Evolutionary conservation across 306 rosid genomes (phyloP), one percentile per base, ranked within the genome.

Genomic region (Geum urbanum): DNA sequence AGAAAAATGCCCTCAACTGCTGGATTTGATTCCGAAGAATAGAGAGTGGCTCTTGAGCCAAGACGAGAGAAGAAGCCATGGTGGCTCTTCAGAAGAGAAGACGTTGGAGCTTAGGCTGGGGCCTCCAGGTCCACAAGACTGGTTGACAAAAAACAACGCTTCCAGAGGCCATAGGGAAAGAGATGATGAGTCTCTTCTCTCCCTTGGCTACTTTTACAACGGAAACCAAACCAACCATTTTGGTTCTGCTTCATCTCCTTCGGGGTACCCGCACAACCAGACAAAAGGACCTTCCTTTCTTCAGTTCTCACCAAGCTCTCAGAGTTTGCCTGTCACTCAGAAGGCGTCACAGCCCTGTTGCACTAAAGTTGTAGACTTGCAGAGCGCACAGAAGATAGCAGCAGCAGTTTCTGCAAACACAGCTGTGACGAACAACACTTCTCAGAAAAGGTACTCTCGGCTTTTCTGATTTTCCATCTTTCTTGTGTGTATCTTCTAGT

Each of bases 31-130:
- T 59, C 66, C 96, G 39, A 80, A 77, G 48, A 78, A 81, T 62
- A 78, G 81, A 41, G 88, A 81, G 69, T 86, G 92, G 94, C 64
- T 71, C 13, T n/a, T 51, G 79, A 83, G n/a, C 63, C 78, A 71
- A 59, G 70, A 57, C 57, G 78, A 66, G 50, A 79, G 72, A 56
- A 76, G 84, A 74, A 86, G 76, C 75, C 68, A 63, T 40, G 76
- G 78, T 40, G 76, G 78, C 52, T 72, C 47, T 69, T 84, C 84
- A 20, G 96, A 89, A 61, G 97, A 92, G 76, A 83, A 72, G 46
- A 83, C 81, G 47, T 69, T 94, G 20, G 97, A 94, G 86, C 95
- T 94, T 13, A 90, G 89, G 84, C 98, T 94, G 72, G 95, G 88
- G 63, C 96, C 92, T 22, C 99, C 99, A 1, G 89, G 97, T 53